Conservation (phyloP, 306 rosid genomes). For the Lagenaria siceraria region DNA sequence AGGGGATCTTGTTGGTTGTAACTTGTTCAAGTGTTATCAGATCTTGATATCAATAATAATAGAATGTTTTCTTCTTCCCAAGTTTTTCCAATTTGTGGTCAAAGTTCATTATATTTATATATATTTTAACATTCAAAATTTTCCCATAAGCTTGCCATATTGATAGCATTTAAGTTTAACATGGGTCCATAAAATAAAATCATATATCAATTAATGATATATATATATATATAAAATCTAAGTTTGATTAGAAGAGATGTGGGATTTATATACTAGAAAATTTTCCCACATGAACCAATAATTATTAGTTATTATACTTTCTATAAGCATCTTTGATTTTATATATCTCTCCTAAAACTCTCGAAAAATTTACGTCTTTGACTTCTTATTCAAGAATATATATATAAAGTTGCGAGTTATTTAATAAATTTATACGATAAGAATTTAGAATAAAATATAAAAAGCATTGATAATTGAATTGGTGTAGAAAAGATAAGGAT, state of each 20-base stretch:
- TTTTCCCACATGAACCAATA: background rate
- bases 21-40: background rate
- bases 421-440: no score
- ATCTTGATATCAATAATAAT: background rate
- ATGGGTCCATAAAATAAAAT: background rate
- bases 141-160: background rate
- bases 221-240: background rate
- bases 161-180: background rate
- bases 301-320: background rate
- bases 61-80: background rate
- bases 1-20: background rate
- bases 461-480: background rate
- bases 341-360: no score
- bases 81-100: background rate
- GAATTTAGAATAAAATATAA: background rate
- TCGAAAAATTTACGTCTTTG: no score
- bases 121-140: background rate
- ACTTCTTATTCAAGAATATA: no score
- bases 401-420: no score
- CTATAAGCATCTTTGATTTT: background rate
- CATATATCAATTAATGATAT: background rate
- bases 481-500: background rate
- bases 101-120: background rate
- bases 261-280: background rate
- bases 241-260: background rate